Evolutionary conservation across 2,329 filamentous ascomycete genomes (phyloP), one percentile per base, ranked within the genome.

Genomic region (Hypoxylon sp.): DNA sequence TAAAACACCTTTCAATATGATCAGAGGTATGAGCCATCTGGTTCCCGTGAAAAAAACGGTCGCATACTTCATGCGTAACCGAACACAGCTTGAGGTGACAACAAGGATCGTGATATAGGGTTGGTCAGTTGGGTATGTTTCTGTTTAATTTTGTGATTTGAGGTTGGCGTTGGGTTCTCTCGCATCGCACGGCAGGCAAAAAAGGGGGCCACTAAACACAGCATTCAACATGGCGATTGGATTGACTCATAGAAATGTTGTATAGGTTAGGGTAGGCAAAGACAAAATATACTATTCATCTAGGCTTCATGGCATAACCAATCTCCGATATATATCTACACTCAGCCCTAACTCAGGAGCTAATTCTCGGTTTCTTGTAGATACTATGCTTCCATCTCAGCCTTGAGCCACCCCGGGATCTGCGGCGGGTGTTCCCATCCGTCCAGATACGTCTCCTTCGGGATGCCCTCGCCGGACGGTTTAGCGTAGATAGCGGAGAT

Each of bases 401-500:
- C 80, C 75, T 78, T 78, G 72, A 92, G 77, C 90, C 90, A 92
- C 19, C 71, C 79, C 2, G 90, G 90, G 55, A 92, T 77, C 30
- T 72, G 77, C 5, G 90, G 90, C 63, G 82, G 82, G 67, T 80
- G 82, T 48, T 86, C 83, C 90, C 90, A 93, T 10, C 86, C 86
- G 69, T 85, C 80, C 55, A 88, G 81, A 81, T 89, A 91, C 60
- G 77, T 82, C 64, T 81, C 78, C 72, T 80, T 83, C 71, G 83
- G 81, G 1, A 88, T 83, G 21, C 85, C 83, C 19, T 83, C 80
- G 9, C 83, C 85, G 5, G 82, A 81, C 0, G 91, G 91, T 78
- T 91, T 85, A 17, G 90, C 91, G 80, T 91, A 94, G 30, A 94
- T 87, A 3, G 86, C 91, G 10, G 89, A 89, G 2, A 91, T 84